Evolutionary conservation across 768 basidiomycete genomes (phyloP), one percentile per base, ranked within the genome.

Genomic region (Cyathus striatus): DNA sequence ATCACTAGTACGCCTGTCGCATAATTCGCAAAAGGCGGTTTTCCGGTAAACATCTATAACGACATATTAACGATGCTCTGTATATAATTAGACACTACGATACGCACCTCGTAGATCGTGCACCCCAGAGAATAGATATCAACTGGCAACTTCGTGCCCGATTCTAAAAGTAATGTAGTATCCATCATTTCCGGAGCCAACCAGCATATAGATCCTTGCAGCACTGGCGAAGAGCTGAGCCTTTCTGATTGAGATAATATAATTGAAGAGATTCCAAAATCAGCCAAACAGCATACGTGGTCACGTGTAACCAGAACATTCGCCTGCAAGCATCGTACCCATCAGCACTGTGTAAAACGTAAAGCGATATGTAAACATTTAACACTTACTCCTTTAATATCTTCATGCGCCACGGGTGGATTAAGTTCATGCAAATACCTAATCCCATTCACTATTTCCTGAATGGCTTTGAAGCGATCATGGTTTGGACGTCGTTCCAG

Each of bases 401-500:
- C 70, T 32, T 63, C 63, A 25, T 72, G 71, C 18, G 64, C 51
- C 16, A 72, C 57, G 4, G 65, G 69, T n/a, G 71, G 70, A 40
- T 59, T 51, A 42, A 62, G 61, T 14, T 43, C 48, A 39, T 72
- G 70, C 25, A 72, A 46, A 39, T 72, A 69, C 32, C 56, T 54
- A 17, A 71, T 44, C 20, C 67, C 70, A 12, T 43, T 57, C 2
- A 63, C 64, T 23, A 68, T 57, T 40, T 72, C 52, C n/a, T 57
- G 24, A 24, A 62, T 57, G 38, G 58, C 47, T 10, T 16, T 41
- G 30, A 55, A 42, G 25, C 45, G 43, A 49, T 55, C 49, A 45
- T 64, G 59, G 34, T 61, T 13, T 46, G 51, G 52, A 54, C 60
- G 38, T 40, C 36, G 16, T 49, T 56, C 23, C 22, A 61, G 23